Evolutionary conservation across 2,329 filamentous ascomycete species (phyloP), one percentile per base, ranked within the genome.

Genomic region (Amesomyces nigricolor): DNA sequence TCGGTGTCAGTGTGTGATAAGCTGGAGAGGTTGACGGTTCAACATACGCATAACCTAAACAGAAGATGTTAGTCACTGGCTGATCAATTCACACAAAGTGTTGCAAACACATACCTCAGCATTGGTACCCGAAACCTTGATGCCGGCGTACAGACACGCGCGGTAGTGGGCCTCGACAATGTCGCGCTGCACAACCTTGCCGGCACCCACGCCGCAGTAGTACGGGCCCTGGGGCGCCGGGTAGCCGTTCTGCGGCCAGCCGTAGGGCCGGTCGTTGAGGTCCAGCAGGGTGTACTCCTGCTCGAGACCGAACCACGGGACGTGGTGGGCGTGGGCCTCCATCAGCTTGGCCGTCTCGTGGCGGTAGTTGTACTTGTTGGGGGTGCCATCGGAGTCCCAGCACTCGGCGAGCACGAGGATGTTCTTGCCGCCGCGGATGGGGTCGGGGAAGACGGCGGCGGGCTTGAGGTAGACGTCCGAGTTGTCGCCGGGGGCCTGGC

Each of bases 321-420:
- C 80, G 67, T 94, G 87, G 53, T 83, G 78, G 71, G 85, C 85
- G 74, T 96, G 85, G 61, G 85, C 81, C 73, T 92, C 85, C 89
- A 97, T 95, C 67, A 96, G 80, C 74, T 94, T 87, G 71, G 83
- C 83, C 68, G 86, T 87, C 69, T 97, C 92, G 72, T 96, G 88
- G 66, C 94, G 89, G 86, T 87, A 89, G 88, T 99, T 99, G 87
- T 84, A 97, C 76, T 95, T 91, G 86, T 97, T 99, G 75, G 94
- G 94, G 61, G 80, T 85, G 70, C 86, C 87, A 74, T 90, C 87
- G 49, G 83, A 76, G 72, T 88, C 85, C 83, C 86, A 90, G 71
- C 85, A 88, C 76, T 90, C 87, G 73, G 83, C 84, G 72, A 90
- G 83, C 68, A 90, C 87, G 67, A 90, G 79, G 71, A 90, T 81